Evolutionary conservation across 495 filamentous ascomycete genomes (phyloP).

Genomic region (Penicillium daleae): DNA sequence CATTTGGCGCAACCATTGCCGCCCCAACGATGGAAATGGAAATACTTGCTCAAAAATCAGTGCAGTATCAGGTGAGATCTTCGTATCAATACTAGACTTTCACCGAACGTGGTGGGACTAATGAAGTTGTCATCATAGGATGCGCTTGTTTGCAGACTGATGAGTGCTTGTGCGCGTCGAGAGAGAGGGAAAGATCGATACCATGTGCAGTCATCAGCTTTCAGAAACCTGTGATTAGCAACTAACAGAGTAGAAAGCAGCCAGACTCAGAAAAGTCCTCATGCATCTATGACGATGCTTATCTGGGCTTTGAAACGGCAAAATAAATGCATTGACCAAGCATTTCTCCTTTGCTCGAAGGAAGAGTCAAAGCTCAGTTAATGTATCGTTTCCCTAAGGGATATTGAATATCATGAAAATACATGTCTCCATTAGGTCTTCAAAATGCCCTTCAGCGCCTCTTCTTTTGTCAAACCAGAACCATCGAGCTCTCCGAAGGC

Average conservation of each 20-base stretch:
- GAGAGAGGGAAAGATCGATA: background rate
- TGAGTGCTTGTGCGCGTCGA: background rate
- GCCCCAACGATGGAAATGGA: background rate
- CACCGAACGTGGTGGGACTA: background rate
- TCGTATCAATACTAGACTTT: background rate
- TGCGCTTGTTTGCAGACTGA: background rate
- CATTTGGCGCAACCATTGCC: background rate
- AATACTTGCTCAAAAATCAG: background rate
- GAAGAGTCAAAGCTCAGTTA: too few relatives aligned
- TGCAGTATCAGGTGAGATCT: background rate
- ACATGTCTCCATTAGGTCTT: background rate
- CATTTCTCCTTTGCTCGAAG: background rate
- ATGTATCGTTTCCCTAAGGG: too few relatives aligned
- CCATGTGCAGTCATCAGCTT: background rate
- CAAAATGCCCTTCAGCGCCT: constrained; percentile 2
- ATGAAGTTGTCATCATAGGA: background rate
- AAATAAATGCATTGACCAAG: background rate
- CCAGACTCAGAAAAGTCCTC: background rate
- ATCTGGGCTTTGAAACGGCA: background rate
- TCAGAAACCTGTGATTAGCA: background rate
- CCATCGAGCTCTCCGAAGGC: constrained; percentile 12
- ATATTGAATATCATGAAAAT: too few relatives aligned
- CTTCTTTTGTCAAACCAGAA: background rate
- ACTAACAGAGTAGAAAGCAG: background rate
- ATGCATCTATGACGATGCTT: constrained; percentile 3